These are phyloP conservation scores for Phalaenopsis hybrid DNA, from an alignment of 116 monocot species.

Conservation along the genomic window DNA sequence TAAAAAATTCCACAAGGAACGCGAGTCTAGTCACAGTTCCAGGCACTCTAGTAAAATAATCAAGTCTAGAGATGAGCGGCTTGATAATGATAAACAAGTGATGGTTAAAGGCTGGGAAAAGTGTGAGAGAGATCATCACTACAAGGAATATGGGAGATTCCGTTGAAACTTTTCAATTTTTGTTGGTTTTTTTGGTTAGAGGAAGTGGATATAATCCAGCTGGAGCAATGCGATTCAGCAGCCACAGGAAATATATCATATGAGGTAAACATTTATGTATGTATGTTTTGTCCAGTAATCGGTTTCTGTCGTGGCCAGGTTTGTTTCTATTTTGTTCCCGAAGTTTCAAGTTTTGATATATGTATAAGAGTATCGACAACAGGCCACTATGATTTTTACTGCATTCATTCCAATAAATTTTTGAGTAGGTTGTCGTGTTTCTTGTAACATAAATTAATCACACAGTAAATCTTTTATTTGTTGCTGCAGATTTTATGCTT, in stretches of 20 bases:
- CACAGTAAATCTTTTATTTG: neutral
- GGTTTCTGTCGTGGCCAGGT: neutral
- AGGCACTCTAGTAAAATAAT: constrained; percentile 24
- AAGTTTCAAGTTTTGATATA: neutral
- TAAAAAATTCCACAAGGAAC: constrained; percentile 22
- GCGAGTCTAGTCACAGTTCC: constrained; percentile 25
- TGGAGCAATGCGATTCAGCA: neutral
- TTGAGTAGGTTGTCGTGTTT: neutral
- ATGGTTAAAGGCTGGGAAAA: constrained; percentile 33
- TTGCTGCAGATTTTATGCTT: neutral
- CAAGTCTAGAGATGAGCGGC: constrained; percentile 12
- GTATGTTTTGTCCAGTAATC: neutral
- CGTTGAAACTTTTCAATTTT: constrained; percentile 6
- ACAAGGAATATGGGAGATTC: constrained; percentile 23
- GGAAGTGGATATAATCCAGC: neutral
- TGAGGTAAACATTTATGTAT: constrained; percentile 2
- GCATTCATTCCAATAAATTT: too few species aligned
- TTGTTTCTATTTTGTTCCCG: neutral
- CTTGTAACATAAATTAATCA: neutral
- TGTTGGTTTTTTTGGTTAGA: neutral
- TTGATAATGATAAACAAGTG: constrained; percentile 42
- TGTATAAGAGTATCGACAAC: neutral
- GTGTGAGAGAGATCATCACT: constrained; percentile 15
- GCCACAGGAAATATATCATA: neutral
- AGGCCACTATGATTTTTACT: too few species aligned